phyloP scores from a whole-genome alignment of 805 yeast species.

The Ogataea methylovora region DNA sequence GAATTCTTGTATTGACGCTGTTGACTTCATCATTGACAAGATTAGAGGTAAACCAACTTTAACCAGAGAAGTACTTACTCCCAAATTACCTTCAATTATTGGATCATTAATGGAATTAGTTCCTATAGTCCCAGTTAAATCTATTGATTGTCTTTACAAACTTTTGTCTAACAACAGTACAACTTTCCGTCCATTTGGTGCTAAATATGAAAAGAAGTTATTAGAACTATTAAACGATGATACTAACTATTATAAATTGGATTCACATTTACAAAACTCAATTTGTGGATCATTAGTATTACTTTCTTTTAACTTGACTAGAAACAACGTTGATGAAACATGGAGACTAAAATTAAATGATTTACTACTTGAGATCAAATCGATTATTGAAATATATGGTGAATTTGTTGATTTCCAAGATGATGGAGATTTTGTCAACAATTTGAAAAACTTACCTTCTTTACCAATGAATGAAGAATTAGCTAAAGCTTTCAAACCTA shows the following conservation, averaged over 20 bases:
- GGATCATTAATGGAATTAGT: constrained; percentile 41
- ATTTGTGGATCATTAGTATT: constrained; percentile 46
- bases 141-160: constrained; percentile 32
- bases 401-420: constrained; percentile 51
- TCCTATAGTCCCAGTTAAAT: constrained; percentile 28
- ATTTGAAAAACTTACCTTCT: constrained; percentile 35
- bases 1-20: constrained; percentile 31
- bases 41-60: constrained; percentile 78
- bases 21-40: constrained; percentile 33
- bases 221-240: constrained; percentile 26
- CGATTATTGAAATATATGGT: constrained; percentile 48
- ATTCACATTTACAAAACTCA: constrained; percentile 28
- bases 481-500: constrained; percentile 11
- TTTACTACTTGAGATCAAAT: constrained; percentile 45
- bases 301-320: constrained; percentile 46
- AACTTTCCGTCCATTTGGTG: constrained; percentile 73
- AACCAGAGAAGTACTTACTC: constrained; percentile 77
- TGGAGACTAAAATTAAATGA: constrained; percentile 41
- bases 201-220: constrained; percentile 46
- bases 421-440: constrained; percentile 40
- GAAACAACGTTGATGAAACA: constrained; percentile 37
- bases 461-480: constrained; percentile 7
- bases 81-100: constrained; percentile 62
- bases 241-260: constrained; percentile 30
- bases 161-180: constrained; percentile 58